phyloP scores from a whole-genome alignment of 148 eudicot genomes.

The Cornus suecica region DNA sequence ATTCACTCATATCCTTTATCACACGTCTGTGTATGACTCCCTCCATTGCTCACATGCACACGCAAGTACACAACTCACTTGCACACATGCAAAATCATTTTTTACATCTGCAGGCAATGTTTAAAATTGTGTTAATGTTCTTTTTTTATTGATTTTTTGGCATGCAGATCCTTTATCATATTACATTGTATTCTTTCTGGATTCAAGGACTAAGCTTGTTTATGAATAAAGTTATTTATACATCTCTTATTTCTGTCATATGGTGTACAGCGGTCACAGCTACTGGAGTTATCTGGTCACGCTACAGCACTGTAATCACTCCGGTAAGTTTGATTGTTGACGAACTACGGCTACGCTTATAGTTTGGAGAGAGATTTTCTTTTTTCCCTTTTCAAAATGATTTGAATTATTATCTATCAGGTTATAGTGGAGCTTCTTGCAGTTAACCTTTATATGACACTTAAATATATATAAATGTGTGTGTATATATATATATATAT shows the following conservation, averaged over 20 bases:
- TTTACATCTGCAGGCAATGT: no score
- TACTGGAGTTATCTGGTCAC: slow-evolving; percentile 88
- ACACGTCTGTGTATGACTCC: background rate
- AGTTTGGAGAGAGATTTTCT: background rate
- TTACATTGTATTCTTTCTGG: no score
- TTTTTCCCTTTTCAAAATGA: no score
- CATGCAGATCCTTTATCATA: background rate
- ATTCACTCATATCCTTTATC: background rate
- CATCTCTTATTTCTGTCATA: slow-evolving; percentile 6
- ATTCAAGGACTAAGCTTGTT: no score
- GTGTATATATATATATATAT: no score
- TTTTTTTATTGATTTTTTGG: no score
- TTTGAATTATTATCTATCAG: background rate
- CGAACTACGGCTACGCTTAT: background rate
- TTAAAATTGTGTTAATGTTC: background rate
- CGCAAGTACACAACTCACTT: background rate
- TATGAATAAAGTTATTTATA: background rate
- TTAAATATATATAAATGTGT: no score
- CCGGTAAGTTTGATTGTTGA: slow-evolving; percentile 54
- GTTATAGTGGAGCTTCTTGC: background rate
- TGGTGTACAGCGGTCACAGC: slow-evolving; percentile 65
- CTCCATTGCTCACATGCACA: background rate
- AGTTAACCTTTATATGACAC: background rate
- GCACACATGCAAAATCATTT: background rate
- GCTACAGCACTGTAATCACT: slow-evolving; percentile 87